These are phyloP conservation scores for Nemania diffusa DNA, from an alignment of 2,329 filamentous ascomycete species.

Conservation along the genomic window DNA sequence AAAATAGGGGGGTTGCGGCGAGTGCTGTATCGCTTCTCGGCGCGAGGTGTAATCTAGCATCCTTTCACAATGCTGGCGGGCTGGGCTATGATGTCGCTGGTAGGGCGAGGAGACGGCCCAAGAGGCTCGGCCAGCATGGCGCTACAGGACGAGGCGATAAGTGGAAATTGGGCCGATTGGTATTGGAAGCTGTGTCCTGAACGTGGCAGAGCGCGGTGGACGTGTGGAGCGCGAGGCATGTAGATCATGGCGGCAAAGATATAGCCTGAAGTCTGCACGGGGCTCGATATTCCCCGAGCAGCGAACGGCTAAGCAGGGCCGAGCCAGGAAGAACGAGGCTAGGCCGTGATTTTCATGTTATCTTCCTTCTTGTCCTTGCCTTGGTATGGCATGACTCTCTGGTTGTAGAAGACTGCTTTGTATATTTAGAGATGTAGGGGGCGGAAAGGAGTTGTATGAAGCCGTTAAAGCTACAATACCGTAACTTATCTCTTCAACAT, in stretches of 20 bases:
- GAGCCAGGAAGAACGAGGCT: conserved; percentile 7
- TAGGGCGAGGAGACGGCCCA: neutral
- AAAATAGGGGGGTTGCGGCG: neutral
- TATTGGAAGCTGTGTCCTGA: neutral
- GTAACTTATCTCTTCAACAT: neutral
- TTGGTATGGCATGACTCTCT: neutral
- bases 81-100: neutral
- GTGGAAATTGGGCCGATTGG: neutral
- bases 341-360: conserved; percentile 1
- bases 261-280: conserved; percentile 32
- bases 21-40: neutral
- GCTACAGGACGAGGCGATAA: neutral
- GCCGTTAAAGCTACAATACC: neutral
- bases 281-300: conserved; percentile 14
- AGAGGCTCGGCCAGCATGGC: neutral
- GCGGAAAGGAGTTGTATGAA: neutral
- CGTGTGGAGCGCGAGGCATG: conserved; percentile 14
- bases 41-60: neutral
- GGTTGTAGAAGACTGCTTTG: neutral
- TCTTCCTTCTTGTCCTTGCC: too few species aligned
- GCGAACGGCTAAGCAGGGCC: conserved; percentile 2
- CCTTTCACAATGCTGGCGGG: neutral
- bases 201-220: neutral
- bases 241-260: conserved; percentile 26
- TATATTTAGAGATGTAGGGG: neutral